Evolutionary conservation across 1,139 yeast species (phyloP), one percentile per base, ranked within the genome.

Genomic region (Pichia sp.): DNA sequence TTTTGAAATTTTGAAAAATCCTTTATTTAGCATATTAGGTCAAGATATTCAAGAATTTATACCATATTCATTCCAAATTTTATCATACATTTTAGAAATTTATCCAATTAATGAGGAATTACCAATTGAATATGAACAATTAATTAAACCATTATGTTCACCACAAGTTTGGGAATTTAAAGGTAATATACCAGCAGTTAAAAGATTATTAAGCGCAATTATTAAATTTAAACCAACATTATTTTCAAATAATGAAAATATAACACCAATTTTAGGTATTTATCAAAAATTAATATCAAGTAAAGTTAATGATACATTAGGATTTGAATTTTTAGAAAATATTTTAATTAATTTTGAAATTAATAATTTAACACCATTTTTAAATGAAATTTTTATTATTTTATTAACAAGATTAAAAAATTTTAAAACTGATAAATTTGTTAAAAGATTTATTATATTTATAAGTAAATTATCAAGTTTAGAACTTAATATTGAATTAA

Each of bases 171-270:
- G 98, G 98, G 97, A 92, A 61, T 78, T 78, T 49, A 76, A 81
- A 55, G 98, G 98, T 24, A 92, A 92, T 57, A 80, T 90, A 37
- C 98, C 98, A 1, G 97, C 97, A 3, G 78, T 92, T 23, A 84
- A 95, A 0, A 76, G 96, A 54, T 71, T 92, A 45, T 67, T 94
- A 44, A 76, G 81, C 47, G 81, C 90, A 4, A 81, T 92, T 30
- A 70, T 92, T 36, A 69, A 70, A 37, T 81, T 76, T 41, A 89
- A 87, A 46, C 74, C 82, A 2, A 49, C 62, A 1, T 66, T 71
- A 0, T 82, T 81, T 52, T 62, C 69, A 7, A 68, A 69, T 41
- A 47, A 54, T 27, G 71, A 68, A 38, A 59, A 70, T 29, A 64
- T 90, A 44, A 76, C 84, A 31, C 96, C 97, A 4, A 75, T 94